Evolutionary conservation across 1,284 basidiomycete species (phyloP).

Genomic region (Clitocybe nebularis): DNA sequence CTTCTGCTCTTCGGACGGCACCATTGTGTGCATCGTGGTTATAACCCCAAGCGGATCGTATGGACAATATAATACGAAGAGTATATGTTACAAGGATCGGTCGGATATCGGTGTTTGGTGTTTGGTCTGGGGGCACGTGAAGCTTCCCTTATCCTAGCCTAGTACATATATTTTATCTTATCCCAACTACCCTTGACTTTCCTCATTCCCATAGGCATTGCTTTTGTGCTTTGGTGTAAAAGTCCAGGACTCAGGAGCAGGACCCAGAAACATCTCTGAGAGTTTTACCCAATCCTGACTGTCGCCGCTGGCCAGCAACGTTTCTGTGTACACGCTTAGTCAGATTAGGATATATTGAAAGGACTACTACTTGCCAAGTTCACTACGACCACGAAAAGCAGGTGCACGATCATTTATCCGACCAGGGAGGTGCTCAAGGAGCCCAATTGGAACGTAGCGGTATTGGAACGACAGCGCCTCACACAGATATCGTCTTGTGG

Average conservation of each 20-base stretch:
- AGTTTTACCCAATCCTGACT: constrained; percentile 94
- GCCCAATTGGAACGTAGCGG: constrained; percentile 90
- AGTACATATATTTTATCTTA: constrained; percentile 5
- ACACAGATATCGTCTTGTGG: constrained; percentile 91
- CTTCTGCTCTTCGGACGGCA: constrained; percentile 20
- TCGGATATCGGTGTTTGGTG: not conserved
- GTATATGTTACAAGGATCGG: not conserved
- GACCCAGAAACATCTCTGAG: constrained; percentile 84
- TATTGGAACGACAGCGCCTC: constrained; percentile 95
- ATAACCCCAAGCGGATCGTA: no score
- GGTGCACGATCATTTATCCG: constrained; percentile 90
- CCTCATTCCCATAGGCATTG: constrained; percentile 40
- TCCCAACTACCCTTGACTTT: constrained; percentile 34
- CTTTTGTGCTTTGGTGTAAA: constrained; percentile 54
- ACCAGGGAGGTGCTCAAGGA: constrained; percentile 83
- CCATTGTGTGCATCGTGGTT: constrained; percentile 8
- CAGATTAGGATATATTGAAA: constrained; percentile 2
- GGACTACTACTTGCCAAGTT: constrained; percentile 58
- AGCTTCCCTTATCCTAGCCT: no score
- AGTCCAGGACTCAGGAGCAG: constrained; percentile 41
- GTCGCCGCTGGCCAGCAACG: constrained; percentile 77
- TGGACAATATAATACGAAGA: not conserved
- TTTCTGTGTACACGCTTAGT: constrained; percentile 47
- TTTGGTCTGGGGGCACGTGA: no score
- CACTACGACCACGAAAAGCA: constrained; percentile 80